These are phyloP conservation scores for Fusarium newnesense DNA, from an alignment of 2,329 filamentous ascomycete genomes.

Conservation along the genomic window DNA sequence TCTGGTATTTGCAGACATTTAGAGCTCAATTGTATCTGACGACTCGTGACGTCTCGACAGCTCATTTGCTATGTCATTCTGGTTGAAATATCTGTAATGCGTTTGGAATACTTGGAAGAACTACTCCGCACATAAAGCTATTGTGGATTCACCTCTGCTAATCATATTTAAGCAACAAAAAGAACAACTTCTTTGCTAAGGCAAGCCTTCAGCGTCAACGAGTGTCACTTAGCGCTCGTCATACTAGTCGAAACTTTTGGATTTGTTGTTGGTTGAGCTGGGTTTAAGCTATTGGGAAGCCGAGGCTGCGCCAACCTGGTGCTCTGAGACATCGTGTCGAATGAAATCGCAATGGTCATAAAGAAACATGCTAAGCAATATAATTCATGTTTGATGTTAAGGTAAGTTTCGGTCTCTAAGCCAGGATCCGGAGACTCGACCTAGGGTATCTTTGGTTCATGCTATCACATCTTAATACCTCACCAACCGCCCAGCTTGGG, in stretches of 20 bases:
- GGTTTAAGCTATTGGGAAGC: neutral
- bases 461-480: conserved; percentile 23
- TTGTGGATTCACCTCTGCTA: neutral
- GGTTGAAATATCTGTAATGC: neutral
- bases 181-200: neutral
- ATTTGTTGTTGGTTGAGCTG: neutral
- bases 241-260: neutral
- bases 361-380: conserved; percentile 2
- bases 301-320: neutral
- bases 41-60: neutral
- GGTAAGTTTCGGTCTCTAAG: conserved; percentile 41
- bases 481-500: neutral
- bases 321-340: neutral
- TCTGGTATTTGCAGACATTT: neutral
- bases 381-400: conserved; percentile 34
- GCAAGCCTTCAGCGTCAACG: no score
- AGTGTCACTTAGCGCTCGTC: neutral
- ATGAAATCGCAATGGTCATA: neutral
- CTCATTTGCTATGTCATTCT: neutral
- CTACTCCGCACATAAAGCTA: neutral
- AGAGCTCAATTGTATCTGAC: neutral
- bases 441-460: conserved; percentile 45
- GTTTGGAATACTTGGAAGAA: neutral
- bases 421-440: conserved; percentile 40
- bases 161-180: neutral